Evolutionary conservation across 179 eudicot species (phyloP), one percentile per base, ranked within the genome.

Genomic region (Kewa caespitosa): DNA sequence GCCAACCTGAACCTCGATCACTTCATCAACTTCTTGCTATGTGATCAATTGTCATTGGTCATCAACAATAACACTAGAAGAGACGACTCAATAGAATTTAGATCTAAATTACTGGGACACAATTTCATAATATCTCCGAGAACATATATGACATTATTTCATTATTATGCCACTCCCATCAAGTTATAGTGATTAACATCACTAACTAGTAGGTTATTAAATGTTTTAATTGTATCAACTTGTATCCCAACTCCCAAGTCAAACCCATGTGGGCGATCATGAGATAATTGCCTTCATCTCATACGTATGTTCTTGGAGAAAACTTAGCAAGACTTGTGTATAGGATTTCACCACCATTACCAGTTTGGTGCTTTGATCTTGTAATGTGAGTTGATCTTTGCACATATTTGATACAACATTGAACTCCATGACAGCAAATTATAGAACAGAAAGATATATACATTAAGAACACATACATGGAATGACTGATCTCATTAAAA

Each of bases 401-500:
- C 54, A 48, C 12, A 48, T 48, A 14, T 37, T 65, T 65, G 43
- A 37, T 65, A 37, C 0, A 67, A 25, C 52, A 36, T 67, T 67
- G 39, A 69, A 25, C 32, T 0, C 0, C 27, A 22, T 57, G 62
- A 57, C 8, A n/a, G 31, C 62, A 57, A 8, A n/a, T 57, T 28
- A 4, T 57, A 22, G 15, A 57, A 9, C 27, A 9, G 62, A 20
- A 1, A 8, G 3, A 14, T 18, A 59, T 18, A 13, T 10, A 15
- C 17, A 30, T 55, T 25, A 15, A 32, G 15, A 17, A 33, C 36
- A 64, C n/a, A n/a, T n/a, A n/a, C n/a, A n/a, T n/a, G 37, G 66
- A 79, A 79, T 81, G 77, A 81, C 80, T 81, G 65, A 81, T 73
- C 75, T 77, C 48, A 41, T 32, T 67, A 38, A 77, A 67, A 81